phyloP scores from a whole-genome alignment of 495 filamentous ascomycete species.

The Daldinia concentrica region DNA sequence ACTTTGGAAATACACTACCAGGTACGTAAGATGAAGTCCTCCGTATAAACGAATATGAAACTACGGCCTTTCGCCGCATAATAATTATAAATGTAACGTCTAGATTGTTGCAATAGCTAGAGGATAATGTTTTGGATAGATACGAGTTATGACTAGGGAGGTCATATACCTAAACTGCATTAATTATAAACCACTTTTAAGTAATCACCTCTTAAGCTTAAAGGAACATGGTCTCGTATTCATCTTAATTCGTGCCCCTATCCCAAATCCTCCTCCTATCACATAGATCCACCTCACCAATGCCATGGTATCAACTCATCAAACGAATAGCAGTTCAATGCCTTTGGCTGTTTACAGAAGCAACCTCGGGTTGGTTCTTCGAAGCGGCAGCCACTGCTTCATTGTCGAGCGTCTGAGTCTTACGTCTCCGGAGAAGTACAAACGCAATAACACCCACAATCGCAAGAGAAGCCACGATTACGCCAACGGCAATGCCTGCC shows the following conservation, averaged over 20 bases:
- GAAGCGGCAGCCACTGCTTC: constrained; percentile 8
- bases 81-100: too few species aligned
- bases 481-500: constrained; percentile 60
- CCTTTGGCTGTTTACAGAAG: constrained; percentile 40
- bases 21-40: too few species aligned
- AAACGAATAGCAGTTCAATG: not conserved
- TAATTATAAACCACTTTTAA: too few species aligned
- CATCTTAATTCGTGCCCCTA: not conserved
- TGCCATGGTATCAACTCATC: not conserved
- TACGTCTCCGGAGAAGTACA: constrained; percentile 37
- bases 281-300: too few species aligned
- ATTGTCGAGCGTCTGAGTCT: constrained; percentile 10
- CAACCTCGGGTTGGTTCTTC: constrained; percentile 35
- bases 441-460: constrained; percentile 40
- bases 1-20: too few species aligned
- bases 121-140: too few species aligned
- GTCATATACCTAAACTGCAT: too few species aligned
- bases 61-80: too few species aligned
- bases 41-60: too few species aligned
- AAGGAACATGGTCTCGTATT: not conserved
- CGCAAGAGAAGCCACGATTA: constrained; percentile 50
- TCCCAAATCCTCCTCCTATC: not conserved
- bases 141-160: too few species aligned
- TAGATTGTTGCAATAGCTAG: too few species aligned
- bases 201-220: not conserved